A percentile compares a stretch with the other conserved stretches of the same genome.
These are phyloP conservation scores for Apiospora aurea DNA, from an alignment of 2,329 filamentous ascomycete species.

Conservation along the genomic window DNA sequence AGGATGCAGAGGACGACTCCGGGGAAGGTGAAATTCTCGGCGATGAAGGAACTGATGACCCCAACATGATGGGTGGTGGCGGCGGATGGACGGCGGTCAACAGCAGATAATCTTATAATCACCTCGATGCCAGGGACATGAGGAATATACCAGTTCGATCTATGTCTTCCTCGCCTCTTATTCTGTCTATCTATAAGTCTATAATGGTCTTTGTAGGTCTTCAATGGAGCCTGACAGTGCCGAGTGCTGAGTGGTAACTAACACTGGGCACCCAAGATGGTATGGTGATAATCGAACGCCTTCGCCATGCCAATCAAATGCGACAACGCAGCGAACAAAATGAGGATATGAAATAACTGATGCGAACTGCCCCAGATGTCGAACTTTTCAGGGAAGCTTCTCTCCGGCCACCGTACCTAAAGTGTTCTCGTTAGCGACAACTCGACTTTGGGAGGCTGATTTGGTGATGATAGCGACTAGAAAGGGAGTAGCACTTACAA, in stretches of 20 bases:
- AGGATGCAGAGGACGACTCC: slow-evolving; percentile 2
- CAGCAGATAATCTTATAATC: neutral
- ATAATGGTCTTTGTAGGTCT: neutral
- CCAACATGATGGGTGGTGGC: slow-evolving; percentile 25
- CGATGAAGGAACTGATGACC: slow-evolving; percentile 12
- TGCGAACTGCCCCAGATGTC: slow-evolving; percentile 95
- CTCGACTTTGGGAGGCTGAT: neutral
- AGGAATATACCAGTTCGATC: neutral
- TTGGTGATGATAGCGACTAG: neutral
- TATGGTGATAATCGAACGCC: slow-evolving; percentile 88
- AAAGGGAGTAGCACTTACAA: slow-evolving; percentile 56
- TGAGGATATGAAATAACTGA: slow-evolving; percentile 93
- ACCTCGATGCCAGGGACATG: neutral
- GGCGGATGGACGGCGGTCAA: slow-evolving; percentile 25
- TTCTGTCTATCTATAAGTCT: slow-evolving; percentile 1
- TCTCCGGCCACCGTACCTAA: slow-evolving; percentile 81
- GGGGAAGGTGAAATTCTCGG: slow-evolving; percentile 14
- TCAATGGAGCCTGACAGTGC: neutral
- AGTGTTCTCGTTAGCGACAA: slow-evolving; percentile 15
- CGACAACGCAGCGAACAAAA: slow-evolving; percentile 80
- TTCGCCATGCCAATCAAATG: slow-evolving; percentile 83
- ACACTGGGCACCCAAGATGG: slow-evolving; percentile 61
- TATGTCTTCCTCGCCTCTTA: neutral
- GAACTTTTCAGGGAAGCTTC: slow-evolving; percentile 77
- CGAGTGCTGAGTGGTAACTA: neutral